phyloP scores from a whole-genome alignment of 805 yeast species.

The Kodamaea lidongshanica region DNA sequence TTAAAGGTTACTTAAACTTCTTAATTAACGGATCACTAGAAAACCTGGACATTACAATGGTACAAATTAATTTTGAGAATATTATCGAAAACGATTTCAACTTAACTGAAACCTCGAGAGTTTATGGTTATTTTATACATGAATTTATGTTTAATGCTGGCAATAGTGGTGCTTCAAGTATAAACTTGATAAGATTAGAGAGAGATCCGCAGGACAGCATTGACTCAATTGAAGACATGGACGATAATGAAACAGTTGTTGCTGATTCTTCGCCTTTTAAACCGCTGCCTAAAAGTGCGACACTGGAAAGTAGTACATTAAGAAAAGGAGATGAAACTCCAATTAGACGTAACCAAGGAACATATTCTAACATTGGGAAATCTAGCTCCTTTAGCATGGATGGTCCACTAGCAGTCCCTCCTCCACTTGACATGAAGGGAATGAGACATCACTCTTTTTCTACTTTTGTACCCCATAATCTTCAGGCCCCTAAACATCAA shows the following conservation, averaged over 20 bases:
- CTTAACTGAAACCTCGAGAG: conserved; percentile 7
- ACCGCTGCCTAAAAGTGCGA: conserved; percentile 15
- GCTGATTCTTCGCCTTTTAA: conserved; percentile 37
- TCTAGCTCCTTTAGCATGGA: conserved; percentile 9
- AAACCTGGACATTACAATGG: conserved; percentile 19
- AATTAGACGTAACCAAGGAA: conserved; percentile 9
- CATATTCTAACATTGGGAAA: conserved; percentile 15
- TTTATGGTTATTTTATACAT: conserved; percentile 23
- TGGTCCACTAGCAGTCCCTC: conserved; percentile 34
- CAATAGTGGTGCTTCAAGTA: conserved; percentile 7
- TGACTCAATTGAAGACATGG: conserved; percentile 7
- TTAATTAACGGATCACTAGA: conserved; percentile 26
- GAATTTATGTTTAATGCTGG: conserved; percentile 12
- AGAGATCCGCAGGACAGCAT: conserved; percentile 4
- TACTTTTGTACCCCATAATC: too few relatives aligned
- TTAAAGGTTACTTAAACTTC: conserved; percentile 34
- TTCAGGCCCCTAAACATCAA: too few relatives aligned
- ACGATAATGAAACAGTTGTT: conserved; percentile 36
- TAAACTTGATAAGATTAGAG: conserved; percentile 11
- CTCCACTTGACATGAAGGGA: conserved; percentile 12
- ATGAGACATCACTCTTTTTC: conserved; percentile 4
- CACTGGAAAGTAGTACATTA: conserved; percentile 1
- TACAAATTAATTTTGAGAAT: conserved; percentile 28
- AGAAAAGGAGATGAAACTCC: conserved; percentile 11
- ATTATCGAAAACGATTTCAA: conserved; percentile 7